Percentiles rank a stretch among this genome's conserved stretches.
phyloP scores from a whole-genome alignment of 225 moss, liverwort and hornwort genomes.

The Takakia lepidozioides region DNA sequence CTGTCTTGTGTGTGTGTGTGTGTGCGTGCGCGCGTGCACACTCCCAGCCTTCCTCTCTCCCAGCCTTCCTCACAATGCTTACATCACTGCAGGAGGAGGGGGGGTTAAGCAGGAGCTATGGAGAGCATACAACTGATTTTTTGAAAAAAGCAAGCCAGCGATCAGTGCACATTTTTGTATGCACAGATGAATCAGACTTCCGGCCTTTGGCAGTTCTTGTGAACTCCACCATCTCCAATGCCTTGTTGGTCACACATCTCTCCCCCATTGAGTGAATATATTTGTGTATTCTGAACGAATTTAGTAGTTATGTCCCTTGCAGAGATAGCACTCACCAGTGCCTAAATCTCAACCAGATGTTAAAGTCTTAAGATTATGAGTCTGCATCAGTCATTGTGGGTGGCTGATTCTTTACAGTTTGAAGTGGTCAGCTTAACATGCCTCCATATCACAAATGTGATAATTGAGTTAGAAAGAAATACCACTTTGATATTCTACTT shows the following conservation, averaged over 20 bases:
- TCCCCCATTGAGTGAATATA: background rate
- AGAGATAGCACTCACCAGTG: background rate
- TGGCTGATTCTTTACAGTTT: too few species aligned
- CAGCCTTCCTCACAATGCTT: constrained; percentile 6
- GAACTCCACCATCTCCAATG: constrained; percentile 71
- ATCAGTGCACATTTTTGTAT: constrained; percentile 53
- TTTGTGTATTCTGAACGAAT: too few species aligned
- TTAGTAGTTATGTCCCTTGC: background rate
- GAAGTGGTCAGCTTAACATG: too few species aligned
- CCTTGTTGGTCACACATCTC: constrained; percentile 27
- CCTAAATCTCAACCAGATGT: background rate
- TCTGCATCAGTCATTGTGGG: too few species aligned
- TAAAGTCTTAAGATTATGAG: too few species aligned
- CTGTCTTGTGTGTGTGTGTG: background rate
- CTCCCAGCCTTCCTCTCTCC: background rate
- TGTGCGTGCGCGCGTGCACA: too few species aligned
- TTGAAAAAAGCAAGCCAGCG: constrained; percentile 33
- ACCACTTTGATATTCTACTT: too few species aligned
- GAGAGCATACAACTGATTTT: constrained; percentile 31
- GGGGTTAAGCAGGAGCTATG: constrained; percentile 13
- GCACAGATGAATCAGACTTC: constrained; percentile 63
- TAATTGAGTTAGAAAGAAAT: too few species aligned
- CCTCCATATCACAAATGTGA: too few species aligned
- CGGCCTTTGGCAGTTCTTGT: constrained; percentile 77
- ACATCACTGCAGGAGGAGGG: constrained; percentile 32